Conservation (phyloP, 306 rosid genomes). For the Macrotyloma uniflorum region DNA sequence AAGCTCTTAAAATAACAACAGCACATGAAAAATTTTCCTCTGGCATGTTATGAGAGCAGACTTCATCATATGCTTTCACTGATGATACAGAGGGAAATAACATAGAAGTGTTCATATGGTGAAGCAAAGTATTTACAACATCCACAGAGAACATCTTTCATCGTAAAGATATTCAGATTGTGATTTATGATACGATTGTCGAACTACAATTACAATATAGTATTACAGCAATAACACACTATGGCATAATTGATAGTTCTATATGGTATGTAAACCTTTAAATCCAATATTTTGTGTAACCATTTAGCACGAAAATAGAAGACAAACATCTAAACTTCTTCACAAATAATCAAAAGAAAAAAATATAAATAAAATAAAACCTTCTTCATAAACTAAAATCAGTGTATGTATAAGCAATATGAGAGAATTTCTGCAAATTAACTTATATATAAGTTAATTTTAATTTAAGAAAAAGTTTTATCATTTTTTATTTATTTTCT, state of each 20-base stretch:
- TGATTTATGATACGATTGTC: not conserved
- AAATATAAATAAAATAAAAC: too few species aligned
- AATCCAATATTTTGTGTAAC: not conserved
- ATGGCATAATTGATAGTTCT: not conserved
- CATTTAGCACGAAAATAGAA: not conserved
- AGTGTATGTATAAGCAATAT: not conserved
- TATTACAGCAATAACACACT: not conserved
- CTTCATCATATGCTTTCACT: constrained; percentile 17
- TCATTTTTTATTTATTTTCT: not conserved
- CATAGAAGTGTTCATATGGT: not conserved
- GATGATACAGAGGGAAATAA: not conserved
- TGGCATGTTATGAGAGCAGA: not conserved
- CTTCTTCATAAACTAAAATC: not conserved
- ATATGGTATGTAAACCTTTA: not conserved
- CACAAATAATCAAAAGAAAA: too few species aligned
- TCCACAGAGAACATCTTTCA: not conserved
- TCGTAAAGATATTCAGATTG: not conserved
- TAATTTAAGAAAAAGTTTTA: too few species aligned
- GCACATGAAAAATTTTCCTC: not conserved
- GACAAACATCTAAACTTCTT: not conserved
- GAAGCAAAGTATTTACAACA: constrained; percentile 1
- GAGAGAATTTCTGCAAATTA: not conserved
- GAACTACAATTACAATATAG: constrained; percentile 7
- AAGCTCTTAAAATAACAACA: constrained; percentile 9
- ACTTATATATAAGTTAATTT: too few species aligned